phyloP scores from a whole-genome alignment of 805 yeast species.

The Candida montana region DNA sequence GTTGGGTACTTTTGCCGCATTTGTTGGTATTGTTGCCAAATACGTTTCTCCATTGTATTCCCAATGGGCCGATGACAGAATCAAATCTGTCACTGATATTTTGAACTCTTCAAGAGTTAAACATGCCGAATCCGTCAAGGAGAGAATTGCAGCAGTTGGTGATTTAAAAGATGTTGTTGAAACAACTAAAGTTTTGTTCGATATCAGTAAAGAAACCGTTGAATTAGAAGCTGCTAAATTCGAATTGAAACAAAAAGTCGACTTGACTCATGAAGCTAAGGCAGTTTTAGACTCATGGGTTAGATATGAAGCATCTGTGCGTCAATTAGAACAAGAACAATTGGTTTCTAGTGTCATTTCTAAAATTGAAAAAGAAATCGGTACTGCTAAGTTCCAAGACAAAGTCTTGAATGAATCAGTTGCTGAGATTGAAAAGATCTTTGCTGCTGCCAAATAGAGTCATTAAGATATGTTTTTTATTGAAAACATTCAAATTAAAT shows the following conservation, averaged over 20 bases:
- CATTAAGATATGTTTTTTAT: too few relatives aligned
- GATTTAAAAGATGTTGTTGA: conserved; percentile 88
- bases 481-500: too few relatives aligned
- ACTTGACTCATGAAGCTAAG: conserved; percentile 85
- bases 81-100: conserved; percentile 72
- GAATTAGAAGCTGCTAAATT: conserved; percentile 91
- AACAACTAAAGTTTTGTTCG: conserved; percentile 88
- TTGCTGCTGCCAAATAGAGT: conserved; percentile 35
- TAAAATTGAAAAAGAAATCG: conserved; percentile 80
- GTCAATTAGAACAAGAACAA: conserved; percentile 93
- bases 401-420: conserved; percentile 86
- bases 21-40: conserved; percentile 73
- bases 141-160: conserved; percentile 82
- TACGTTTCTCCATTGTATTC: conserved; percentile 91
- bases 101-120: conserved; percentile 83
- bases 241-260: conserved; percentile 87
- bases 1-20: conserved; percentile 72
- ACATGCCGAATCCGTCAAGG: conserved; percentile 90
- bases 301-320: conserved; percentile 93
- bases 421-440: conserved; percentile 84
- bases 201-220: conserved; percentile 94
- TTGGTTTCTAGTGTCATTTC: conserved; percentile 80
- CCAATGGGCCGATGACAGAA: conserved; percentile 86
- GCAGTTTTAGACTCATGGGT: conserved; percentile 98
- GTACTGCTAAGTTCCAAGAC: conserved; percentile 90